Evolutionary conservation across 2,329 filamentous ascomycete genomes (phyloP), one percentile per base, ranked within the genome.

Genomic region (Fusarium pilosicola): DNA sequence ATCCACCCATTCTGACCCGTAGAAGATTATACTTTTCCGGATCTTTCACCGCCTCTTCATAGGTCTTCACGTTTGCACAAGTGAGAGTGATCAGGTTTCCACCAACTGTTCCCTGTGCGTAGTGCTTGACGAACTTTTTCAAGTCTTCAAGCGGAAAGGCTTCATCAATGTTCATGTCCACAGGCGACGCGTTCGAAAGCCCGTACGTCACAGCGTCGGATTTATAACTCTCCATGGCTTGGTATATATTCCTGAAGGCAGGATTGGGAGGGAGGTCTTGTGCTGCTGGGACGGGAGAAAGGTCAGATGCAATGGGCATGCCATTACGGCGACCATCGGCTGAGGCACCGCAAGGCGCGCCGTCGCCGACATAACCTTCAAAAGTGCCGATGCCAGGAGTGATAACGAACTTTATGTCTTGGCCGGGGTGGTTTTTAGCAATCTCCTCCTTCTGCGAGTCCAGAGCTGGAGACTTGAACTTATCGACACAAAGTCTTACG

Each of bases 361-460:
- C 45, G 9, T 30, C 45, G 10, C 45, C 45, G 9, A 48, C 45
- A 22, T 48, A 28, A 6, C 45, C 45, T 30, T 48, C 45, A 8
- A 48, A 48, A 12, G 26, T 48, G 4, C 45, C 26, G 6, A 48
- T 48, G 20, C 26, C 26, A 22, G 45, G 45, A 17, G 45, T 28
- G 26, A 48, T 17, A 11, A 48, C 13, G 14, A 30, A 48, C 26
- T 30, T 48, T 7, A 48, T 30, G 26, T 30, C 45, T 22, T 11
- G 45, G 20, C 20, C 26, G 0, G 13, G 20, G 45, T 48, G 26
- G 0, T 0, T 48, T 7, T 22, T 22, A 1, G 45, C 20, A 22
- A 48, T 48, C 6, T 28, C 6, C 2, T 28, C 0, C 0, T 48
- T 48, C 26, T 22, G 13, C 0, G 10, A 9, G 9, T 48, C 13